A percentile compares a stretch with the other conserved stretches of the same genome.
These are phyloP conservation scores for Dipodascus albidus DNA, from an alignment of 805 yeast species.

Conservation along the genomic window DNA sequence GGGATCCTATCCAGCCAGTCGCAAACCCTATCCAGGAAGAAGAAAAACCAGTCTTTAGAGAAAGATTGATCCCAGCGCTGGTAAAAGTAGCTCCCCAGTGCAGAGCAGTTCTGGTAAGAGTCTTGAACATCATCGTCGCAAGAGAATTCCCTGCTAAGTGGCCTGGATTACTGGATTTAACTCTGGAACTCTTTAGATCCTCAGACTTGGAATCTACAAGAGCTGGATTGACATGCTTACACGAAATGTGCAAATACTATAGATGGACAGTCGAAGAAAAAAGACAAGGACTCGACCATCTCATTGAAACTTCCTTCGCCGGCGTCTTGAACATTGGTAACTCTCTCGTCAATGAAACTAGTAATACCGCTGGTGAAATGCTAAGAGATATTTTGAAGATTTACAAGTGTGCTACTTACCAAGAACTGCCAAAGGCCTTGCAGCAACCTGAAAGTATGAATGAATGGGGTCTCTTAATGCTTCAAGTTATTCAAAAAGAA, in stretches of 20 bases:
- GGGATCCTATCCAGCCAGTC: constrained; percentile 34
- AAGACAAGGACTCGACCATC: constrained; percentile 39
- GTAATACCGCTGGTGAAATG: constrained; percentile 52
- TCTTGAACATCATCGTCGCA: constrained; percentile 40
- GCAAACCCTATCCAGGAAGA: constrained; percentile 44
- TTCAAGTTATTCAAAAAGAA: constrained; percentile 47
- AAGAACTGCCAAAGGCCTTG: constrained; percentile 55
- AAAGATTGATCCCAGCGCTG: constrained; percentile 55
- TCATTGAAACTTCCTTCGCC: constrained; percentile 53
- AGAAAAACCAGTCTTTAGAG: constrained; percentile 66
- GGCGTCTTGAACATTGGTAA: constrained; percentile 55
- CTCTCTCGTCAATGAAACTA: constrained; percentile 32
- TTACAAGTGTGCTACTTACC: constrained; percentile 58
- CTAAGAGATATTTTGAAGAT: constrained; percentile 61
- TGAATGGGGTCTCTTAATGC: constrained; percentile 71
- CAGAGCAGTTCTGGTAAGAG: constrained; percentile 33
- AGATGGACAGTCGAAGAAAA: constrained; percentile 57
- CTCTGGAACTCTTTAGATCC: constrained; percentile 34
- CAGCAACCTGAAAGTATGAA: constrained; percentile 41
- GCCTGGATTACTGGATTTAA: constrained; percentile 40
- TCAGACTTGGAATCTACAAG: constrained; percentile 37
- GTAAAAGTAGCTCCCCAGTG: constrained; percentile 33
- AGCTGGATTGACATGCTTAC: constrained; percentile 59
- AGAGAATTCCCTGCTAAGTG: constrained; percentile 42
- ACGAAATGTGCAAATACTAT: constrained; percentile 58